phyloP scores from a whole-genome alignment of 2,329 filamentous ascomycete species.

The Calonectria hongkongensis region DNA sequence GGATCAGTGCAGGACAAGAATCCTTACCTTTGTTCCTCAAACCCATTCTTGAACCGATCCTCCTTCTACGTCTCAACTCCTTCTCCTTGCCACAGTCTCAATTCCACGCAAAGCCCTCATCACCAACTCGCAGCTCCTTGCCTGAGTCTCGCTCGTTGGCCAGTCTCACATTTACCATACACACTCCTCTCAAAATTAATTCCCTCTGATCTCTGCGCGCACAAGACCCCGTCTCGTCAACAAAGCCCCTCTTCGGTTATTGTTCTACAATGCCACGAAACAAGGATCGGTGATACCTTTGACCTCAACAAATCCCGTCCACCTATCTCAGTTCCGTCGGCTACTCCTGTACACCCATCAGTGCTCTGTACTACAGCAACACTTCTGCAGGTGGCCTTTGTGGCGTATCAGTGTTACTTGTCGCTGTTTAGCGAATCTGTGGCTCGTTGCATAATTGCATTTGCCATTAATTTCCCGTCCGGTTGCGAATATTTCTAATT shows the following conservation, averaged over 20 bases:
- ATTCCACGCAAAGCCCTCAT: constrained; percentile 36
- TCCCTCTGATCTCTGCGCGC: too few species aligned
- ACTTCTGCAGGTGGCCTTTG: constrained; percentile 47
- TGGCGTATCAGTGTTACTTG: constrained; percentile 45
- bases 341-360: constrained; percentile 34
- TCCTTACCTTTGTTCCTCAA: constrained; percentile 17
- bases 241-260: not conserved
- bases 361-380: constrained; percentile 32
- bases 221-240: not conserved
- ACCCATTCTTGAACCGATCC: constrained; percentile 29
- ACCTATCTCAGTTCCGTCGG: constrained; percentile 40
- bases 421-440: constrained; percentile 32
- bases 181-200: not conserved
- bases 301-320: not conserved
- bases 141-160: constrained; percentile 28
- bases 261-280: not conserved
- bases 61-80: constrained; percentile 38
- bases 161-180: not conserved
- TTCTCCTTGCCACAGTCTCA: constrained; percentile 37
- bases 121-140: constrained; percentile 33
- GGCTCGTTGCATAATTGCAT: not conserved
- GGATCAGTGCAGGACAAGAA: not conserved
- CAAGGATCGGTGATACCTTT: not conserved
- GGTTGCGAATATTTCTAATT: not conserved
- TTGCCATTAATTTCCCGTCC: constrained; percentile 20